Base-by-base conservation (phyloP, 2,329 filamentous ascomycete species). In the Cercospora beticola region DNA sequence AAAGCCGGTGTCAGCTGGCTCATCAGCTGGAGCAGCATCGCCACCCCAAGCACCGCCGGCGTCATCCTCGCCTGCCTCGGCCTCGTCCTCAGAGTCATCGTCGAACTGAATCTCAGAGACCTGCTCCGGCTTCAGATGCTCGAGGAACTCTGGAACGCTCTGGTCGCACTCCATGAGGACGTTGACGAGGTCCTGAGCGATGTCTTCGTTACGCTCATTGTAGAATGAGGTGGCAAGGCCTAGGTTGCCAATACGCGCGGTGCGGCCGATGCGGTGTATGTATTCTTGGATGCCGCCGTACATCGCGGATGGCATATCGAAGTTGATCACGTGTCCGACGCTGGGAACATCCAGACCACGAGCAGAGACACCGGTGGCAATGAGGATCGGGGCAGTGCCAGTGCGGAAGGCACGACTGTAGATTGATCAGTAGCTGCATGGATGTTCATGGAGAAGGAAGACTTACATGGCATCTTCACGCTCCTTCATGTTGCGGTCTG, bases 281-380 rank as follows among this genome's bases (percentile, higher is more conserved):
- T 98, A 99, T 78, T 98, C 95, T 60, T 92, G 89, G 66, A 97
- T 97, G 2, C 94, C 94, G n/a, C 93, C 93, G 74, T 94, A 86
- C 0, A 88, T 83, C 54, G 84, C 81, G 5, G 85, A 88, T 0
- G 94, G 94, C 1, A 98, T 83, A 70, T 98, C 94, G 74, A 89
- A 98, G 81, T 99, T 98, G 85, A 99, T 90, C 69, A 99, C 91
- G 72, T 97, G 93, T 83, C 90, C 88, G 5, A 98, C 90, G 72
- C 95, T 93, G 67, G 88, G 88, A 40, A 97, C 90, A 74, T 98
- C 94, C 36, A 28, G 30, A 21, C 54, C 54, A 21, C 54, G 54
- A 62, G 91, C 92, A 62, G 91, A 89, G 62, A 99, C 87, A 59
- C 92, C 92, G 23, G 94, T 98, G 10, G 94, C 89, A 68, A 98